Base-by-base conservation (phyloP, 345 rosid genomes). In the Crucihimalaya himalaica region DNA sequence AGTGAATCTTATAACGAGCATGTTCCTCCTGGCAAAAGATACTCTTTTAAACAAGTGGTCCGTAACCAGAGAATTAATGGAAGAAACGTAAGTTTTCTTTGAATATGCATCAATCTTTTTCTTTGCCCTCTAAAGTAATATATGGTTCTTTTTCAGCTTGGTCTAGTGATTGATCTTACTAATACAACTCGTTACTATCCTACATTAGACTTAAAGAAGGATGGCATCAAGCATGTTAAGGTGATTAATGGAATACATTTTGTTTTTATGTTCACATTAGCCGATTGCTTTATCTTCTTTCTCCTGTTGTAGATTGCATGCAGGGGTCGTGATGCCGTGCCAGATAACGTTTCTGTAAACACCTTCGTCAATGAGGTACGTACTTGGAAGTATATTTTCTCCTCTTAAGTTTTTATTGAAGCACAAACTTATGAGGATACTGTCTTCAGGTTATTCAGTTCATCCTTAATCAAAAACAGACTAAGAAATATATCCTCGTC, bases 81-180 rank as follows among this genome's bases (percentile, higher is more conserved):
- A 71, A 87, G 93, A 77, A 88, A 83, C 78, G 99, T 95, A 78
- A 70, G 84, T 79, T 23, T 19, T 48, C 16, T 55, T 1, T 35
- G 10, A 35, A 31, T 4, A 0, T 43, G 7, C 25, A 4, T 50
- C 39, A 13, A 20, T 19, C 6, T 12, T 14, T 39, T 23, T 11
- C 12, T 43, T 2, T 40, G 21, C 9, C 55, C 50, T 72, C 27
- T 58, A 6, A 58, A 45, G 31, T 21, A 4, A 28, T 21, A 21
- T 21, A 21, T 54, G 19, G n/a, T 3, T 66, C 0, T 15, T 29
- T 62, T 50, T 8, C 92, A 95, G 99, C 84, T 95, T 77, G 97
- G 94, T 74, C 80, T 95, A 68, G 99, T 95, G 81, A 92, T 95
- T 76, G 99, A 95, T 85, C 83, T 95, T 71, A 95, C 99, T 21